These are phyloP conservation scores for Achaetomium macrosporum DNA, from an alignment of 2,329 filamentous ascomycete genomes.

Conservation along the genomic window DNA sequence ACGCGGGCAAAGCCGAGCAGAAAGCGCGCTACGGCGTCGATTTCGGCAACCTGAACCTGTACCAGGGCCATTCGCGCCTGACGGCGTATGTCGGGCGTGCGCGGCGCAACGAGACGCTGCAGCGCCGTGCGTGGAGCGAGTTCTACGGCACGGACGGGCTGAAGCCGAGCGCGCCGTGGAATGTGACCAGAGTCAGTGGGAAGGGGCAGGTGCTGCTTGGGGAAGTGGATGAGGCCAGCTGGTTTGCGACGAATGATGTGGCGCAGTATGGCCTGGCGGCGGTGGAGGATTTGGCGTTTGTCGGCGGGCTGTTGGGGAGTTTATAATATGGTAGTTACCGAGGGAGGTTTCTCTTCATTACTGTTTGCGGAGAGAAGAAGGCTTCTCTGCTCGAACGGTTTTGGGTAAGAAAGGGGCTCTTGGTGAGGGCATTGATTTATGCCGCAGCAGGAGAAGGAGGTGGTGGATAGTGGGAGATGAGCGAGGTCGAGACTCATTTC, in stretches of 20 bases:
- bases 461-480: no score
- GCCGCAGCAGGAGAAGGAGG: no score
- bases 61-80: constrained; percentile 53
- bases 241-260: background rate
- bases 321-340: no score
- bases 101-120: no score
- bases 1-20: constrained; percentile 45
- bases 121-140: no score
- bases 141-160: no score
- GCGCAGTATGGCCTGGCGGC: background rate
- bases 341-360: no score
- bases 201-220: background rate
- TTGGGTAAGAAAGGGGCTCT: no score
- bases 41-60: constrained; percentile 43
- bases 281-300: background rate
- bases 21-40: constrained; percentile 44
- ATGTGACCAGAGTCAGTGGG: background rate
- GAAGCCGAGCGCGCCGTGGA: background rate
- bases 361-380: no score
- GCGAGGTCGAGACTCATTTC: no score
- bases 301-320: background rate
- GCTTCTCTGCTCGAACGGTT: no score
- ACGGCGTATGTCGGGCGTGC: constrained; percentile 39
- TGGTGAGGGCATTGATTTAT: no score
- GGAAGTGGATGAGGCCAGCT: background rate